These are phyloP conservation scores for Plasmodium yoelii DNA, from an alignment of 169 alveolate genomes.

Conservation along the genomic window DNA sequence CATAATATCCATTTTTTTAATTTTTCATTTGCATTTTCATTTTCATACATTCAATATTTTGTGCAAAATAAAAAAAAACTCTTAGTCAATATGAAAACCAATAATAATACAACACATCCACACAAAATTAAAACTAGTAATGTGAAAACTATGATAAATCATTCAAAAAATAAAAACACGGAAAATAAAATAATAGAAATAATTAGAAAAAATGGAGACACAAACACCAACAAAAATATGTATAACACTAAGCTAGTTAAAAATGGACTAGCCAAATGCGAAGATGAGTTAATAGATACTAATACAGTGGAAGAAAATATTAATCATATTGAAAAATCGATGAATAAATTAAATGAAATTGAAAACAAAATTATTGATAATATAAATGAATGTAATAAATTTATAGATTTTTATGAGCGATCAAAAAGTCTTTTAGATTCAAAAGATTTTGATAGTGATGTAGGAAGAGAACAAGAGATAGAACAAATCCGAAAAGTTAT, in stretches of 20 bases:
- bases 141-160: not conserved
- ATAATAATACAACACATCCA: constrained; percentile 4
- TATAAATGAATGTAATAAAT: constrained; percentile 59
- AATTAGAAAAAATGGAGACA: not conserved
- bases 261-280: constrained; percentile 20
- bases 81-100: constrained; percentile 12
- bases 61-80: constrained; percentile 16
- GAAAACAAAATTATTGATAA: constrained; percentile 50
- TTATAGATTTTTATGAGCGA: constrained; percentile 65
- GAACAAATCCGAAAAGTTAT: constrained; percentile 48
- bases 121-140: not conserved
- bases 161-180: constrained; percentile 12
- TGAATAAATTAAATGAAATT: constrained; percentile 56
- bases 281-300: constrained; percentile 21
- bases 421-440: constrained; percentile 61
- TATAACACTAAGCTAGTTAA: not conserved
- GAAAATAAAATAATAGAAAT: constrained; percentile 4
- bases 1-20: not conserved
- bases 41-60: not conserved
- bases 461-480: constrained; percentile 65
- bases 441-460: constrained; percentile 68
- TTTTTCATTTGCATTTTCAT: not conserved
- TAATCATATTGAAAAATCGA: constrained; percentile 39
- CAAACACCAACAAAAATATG: constrained; percentile 1
- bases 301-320: constrained; percentile 39